Base-by-base conservation (phyloP, 108 stramenopile species). In the Conticribra weissflogii region DNA sequence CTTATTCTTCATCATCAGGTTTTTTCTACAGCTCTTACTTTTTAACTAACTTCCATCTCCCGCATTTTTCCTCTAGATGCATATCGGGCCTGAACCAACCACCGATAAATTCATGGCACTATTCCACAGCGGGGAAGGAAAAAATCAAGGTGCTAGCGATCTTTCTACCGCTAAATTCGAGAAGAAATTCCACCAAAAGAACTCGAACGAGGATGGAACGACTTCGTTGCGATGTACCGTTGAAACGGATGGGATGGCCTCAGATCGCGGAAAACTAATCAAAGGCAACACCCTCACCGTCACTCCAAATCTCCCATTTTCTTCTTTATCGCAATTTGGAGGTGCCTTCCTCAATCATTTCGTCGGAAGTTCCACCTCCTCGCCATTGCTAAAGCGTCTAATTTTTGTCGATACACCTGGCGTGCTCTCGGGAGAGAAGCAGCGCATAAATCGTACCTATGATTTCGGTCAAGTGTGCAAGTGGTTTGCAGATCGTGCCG, bases 381-480 rank as follows among this genome's bases (percentile, higher is more conserved):
- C 83, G 0, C 63, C 81, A n/a, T 54, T 87, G 41, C 72, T 85
- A 14, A 54, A 86, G 52, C 78, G 79, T 50, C 88, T 95, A 17
- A 91, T 88, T 4, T 72, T 95, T 33, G 83, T 95, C 41, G 94
- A 95, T 70, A 93, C 94, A 2, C 94, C 94, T 2, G 94, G 94
- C 27, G 91, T 95, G 14, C 81, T 95, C n/a, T 79, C 83, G 15
- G 94, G 94, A 15, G 90, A 93, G 71, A 95, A 95, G 88, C 94
- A 95, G 66, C 81, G 90, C 3, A 68, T 95, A 34, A 63, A 76
- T 25, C 80, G 83, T 8, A 60, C 70, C 1, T 91, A 91, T 73
- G 89, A 91, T 59, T 88, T 86, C 53, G 69, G 68, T 0, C 47
- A 74, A 31, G 90, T 91, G 15, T 62, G 63, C 48, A 71, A 76